Conservation (phyloP, 768 basidiomycete species). For the Tricholomella constricta region DNA sequence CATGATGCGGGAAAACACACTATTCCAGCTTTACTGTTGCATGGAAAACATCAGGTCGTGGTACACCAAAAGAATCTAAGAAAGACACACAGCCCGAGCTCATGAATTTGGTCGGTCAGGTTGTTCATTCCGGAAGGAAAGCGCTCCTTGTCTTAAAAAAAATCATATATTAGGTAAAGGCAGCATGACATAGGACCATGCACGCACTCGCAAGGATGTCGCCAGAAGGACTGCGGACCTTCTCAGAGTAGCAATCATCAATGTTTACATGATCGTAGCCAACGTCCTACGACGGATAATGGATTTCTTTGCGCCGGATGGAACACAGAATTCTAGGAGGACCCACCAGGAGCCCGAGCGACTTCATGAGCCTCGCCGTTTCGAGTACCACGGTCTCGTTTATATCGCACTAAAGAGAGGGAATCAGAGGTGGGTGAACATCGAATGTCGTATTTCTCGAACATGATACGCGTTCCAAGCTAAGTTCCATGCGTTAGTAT, state of each 20-base stretch:
- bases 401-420: slow-evolving; percentile 52
- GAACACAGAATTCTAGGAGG: too few relatives aligned
- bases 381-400: slow-evolving; percentile 53
- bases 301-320: too few relatives aligned
- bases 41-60: neutral
- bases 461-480: slow-evolving; percentile 76
- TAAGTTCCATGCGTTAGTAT: slow-evolving; percentile 19
- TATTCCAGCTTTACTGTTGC: slow-evolving; percentile 43
- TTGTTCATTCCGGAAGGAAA: slow-evolving; percentile 62
- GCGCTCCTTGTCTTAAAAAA: slow-evolving; percentile 26
- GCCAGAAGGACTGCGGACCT: slow-evolving; percentile 49
- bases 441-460: slow-evolving; percentile 13
- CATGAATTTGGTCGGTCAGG: slow-evolving; percentile 58
- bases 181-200: neutral
- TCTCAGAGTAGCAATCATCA: slow-evolving; percentile 69
- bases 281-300: slow-evolving; percentile 40
- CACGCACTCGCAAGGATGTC: slow-evolving; percentile 54
- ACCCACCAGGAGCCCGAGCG: slow-evolving; percentile 54
- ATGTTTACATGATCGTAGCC: slow-evolving; percentile 65
- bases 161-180: neutral
- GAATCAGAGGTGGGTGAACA: neutral
- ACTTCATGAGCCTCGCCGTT: slow-evolving; percentile 53
- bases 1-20: slow-evolving; percentile 26
- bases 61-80: neutral
- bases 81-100: slow-evolving; percentile 51